Base-by-base conservation (phyloP, 495 filamentous ascomycete genomes). In the Penicillium subrubescens region DNA sequence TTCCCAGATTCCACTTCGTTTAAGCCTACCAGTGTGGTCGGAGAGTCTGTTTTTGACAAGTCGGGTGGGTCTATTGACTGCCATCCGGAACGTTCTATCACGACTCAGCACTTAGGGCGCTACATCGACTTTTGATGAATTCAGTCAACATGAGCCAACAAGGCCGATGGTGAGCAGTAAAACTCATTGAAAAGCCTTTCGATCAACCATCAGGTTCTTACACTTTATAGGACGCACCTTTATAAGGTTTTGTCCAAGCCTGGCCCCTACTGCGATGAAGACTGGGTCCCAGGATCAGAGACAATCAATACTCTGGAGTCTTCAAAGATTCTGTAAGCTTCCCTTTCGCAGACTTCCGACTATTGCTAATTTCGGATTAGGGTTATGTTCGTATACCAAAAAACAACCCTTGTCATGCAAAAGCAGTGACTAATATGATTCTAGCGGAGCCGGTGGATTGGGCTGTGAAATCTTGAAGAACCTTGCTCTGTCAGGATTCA, bases 401-500 rank as follows among this genome's bases (percentile, higher is more conserved):
- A 1, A 27, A 27, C 54, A 39, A 10, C 52, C 31, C 19, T 37
- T 25, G n/a, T 17, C 17, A 33, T 31, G 29, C 6, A 33, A 56
- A 11, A 57, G 14, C 31, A 48, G 48, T 51, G 23, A 69, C 55
- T 68, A 34, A 69, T n/a, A 17, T 53, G 0, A 27, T 19, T 60
- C 1, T 61, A 97, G 92, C 61, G 96, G 96, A 46, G 96, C 96
- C 65, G 96, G 96, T 62, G 96, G 96, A 12, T 75, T 99, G 67
- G 96, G 96, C 63, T 99, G 96, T 69, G 96, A 99, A 75, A 94
- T 99, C 55, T 77, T 99, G 43, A 99, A 99, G 82, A 93, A 98
- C 69, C 86, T 99, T 11, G 95, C 96, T 33, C 83, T 97, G 4
- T 97, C 94, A 4, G 93, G 96, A 12, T 98, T 98, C 81, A 96